These are phyloP conservation scores for Cetraspora pellucida DNA, from an alignment of 192 early-diverging fungal species.

Conservation along the genomic window DNA sequence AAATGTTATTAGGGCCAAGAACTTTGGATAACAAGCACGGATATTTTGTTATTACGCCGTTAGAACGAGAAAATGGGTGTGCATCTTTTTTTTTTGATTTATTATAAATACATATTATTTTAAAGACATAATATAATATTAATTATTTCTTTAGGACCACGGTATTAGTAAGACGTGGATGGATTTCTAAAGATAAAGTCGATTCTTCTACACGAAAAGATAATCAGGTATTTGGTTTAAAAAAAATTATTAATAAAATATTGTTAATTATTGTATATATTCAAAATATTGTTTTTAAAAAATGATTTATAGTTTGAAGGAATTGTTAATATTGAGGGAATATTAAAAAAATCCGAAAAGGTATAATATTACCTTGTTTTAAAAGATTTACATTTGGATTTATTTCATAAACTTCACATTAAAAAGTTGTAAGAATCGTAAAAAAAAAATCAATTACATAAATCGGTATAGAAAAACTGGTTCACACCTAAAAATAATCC, in stretches of 20 bases:
- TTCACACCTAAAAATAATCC: constrained; percentile 60
- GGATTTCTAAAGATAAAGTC: constrained; percentile 75
- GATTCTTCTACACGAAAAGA: constrained; percentile 58
- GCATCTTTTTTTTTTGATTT: constrained; percentile 7
- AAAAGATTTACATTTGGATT: not conserved
- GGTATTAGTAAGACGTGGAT: constrained; percentile 86
- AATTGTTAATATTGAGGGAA: constrained; percentile 66
- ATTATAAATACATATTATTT: not conserved
- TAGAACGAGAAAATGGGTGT: constrained; percentile 68
- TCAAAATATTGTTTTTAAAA: not conserved
- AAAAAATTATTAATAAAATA: not conserved
- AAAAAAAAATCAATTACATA: not conserved
- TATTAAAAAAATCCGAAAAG: constrained; percentile 64
- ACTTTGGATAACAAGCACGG: constrained; percentile 69
- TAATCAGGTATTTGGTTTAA: constrained; percentile 28
- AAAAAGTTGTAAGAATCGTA: not conserved
- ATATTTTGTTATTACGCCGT: constrained; percentile 75
- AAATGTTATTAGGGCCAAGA: constrained; percentile 84
- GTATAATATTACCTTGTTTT: constrained; percentile 23
- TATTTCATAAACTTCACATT: not conserved
- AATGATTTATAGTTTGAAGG: constrained; percentile 44
- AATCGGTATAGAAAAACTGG: constrained; percentile 22
- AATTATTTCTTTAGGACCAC: constrained; percentile 52
- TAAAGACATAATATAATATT: not conserved
- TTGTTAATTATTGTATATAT: not conserved